Conservation (phyloP, 225 moss, liverwort and hornwort genomes). For the Polytrichum formosum region DNA sequence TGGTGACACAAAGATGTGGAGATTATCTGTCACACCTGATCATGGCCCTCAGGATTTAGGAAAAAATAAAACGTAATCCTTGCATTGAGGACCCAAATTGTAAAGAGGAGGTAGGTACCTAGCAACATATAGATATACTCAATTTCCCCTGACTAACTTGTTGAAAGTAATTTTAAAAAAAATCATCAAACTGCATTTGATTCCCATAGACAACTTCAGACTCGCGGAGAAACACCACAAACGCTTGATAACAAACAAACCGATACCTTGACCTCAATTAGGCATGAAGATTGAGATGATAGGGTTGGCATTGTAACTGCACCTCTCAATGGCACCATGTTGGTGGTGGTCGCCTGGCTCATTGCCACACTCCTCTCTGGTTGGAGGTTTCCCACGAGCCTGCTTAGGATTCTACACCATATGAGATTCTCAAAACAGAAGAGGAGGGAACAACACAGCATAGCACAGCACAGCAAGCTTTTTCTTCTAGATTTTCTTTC, state of each 20-base stretch:
- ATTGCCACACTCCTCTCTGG: not conserved
- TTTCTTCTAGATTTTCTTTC: not conserved
- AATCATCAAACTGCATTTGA: not conserved
- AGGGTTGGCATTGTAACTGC: not conserved
- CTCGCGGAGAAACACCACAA: too few relatives aligned
- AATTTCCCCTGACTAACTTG: not conserved
- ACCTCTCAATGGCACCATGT: slow-evolving; percentile 3
- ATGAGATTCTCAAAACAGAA: slow-evolving; percentile 3
- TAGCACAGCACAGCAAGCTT: not conserved
- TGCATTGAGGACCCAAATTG: not conserved
- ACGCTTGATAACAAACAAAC: too few relatives aligned
- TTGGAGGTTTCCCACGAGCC: slow-evolving; percentile 4
- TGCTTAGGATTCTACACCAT: slow-evolving; percentile 8
- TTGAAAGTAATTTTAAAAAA: not conserved
- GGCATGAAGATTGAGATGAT: not conserved
- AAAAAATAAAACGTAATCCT: not conserved
- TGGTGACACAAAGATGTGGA: not conserved
- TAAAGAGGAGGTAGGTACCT: not conserved
- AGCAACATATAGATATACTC: not conserved
- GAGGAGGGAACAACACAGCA: not conserved
- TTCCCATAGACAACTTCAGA: not conserved
- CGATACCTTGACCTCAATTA: too few relatives aligned
- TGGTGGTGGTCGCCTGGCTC: not conserved
- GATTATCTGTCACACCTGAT: not conserved
- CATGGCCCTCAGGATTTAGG: not conserved